A percentile compares a stretch with the other conserved stretches of the same genome.
Conservation (phyloP, 441 rosid species). For the Erysimum cheiri region DNA sequence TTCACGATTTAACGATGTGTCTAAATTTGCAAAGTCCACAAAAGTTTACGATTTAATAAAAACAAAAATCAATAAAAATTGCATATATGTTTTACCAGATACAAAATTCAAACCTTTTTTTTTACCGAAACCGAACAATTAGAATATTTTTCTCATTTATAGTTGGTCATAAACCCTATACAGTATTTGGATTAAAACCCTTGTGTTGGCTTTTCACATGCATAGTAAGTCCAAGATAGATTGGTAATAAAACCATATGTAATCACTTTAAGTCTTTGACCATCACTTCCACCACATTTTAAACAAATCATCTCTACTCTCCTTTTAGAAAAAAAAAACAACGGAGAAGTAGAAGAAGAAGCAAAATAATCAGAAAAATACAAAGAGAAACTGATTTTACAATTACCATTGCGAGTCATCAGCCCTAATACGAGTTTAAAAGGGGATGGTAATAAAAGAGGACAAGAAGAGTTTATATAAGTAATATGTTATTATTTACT, state of each 20-base stretch:
- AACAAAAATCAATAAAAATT: too few relatives aligned
- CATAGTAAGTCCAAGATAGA: background rate
- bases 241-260: conserved; percentile 1
- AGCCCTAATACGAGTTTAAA: conserved; percentile 22
- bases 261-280: conserved; percentile 16
- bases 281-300: background rate
- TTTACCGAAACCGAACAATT: too few relatives aligned
- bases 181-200: too few relatives aligned
- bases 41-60: too few relatives aligned
- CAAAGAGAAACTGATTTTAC: conserved; percentile 37
- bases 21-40: too few relatives aligned
- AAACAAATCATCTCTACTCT: conserved; percentile 24
- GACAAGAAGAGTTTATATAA: background rate
- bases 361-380: conserved; percentile 1
- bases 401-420: conserved; percentile 25
- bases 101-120: too few relatives aligned
- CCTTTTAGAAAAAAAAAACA: conserved; percentile 27
- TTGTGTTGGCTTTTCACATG: background rate
- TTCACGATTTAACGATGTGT: too few relatives aligned
- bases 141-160: too few relatives aligned
- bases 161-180: too few relatives aligned
- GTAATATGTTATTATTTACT: conserved; percentile 23
- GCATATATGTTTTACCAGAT: too few relatives aligned
- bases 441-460: background rate
- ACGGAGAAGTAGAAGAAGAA: conserved; percentile 16